These are phyloP conservation scores for Fusarium guadeloupense DNA, from an alignment of 2,329 filamentous ascomycete genomes.

Conservation along the genomic window DNA sequence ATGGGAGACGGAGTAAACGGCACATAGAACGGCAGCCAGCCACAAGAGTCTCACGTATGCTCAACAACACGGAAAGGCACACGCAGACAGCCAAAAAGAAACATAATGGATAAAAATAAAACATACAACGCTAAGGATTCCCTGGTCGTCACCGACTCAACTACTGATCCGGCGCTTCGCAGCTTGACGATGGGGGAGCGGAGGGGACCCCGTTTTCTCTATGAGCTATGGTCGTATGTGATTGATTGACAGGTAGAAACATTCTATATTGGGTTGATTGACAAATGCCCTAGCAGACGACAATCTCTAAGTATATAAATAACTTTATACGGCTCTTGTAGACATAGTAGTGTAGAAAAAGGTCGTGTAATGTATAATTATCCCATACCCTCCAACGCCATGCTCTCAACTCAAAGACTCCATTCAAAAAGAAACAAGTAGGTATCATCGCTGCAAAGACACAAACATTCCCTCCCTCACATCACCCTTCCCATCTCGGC, in stretches of 20 bases:
- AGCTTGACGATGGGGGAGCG: neutral
- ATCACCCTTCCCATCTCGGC: conserved; percentile 49
- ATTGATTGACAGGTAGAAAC: no score
- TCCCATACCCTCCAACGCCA: conserved; percentile 28
- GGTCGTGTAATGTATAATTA: no score
- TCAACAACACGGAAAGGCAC: neutral
- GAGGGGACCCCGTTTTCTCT: neutral
- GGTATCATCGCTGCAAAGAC: conserved; percentile 5
- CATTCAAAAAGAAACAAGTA: neutral
- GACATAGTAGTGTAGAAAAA: conserved; percentile 1
- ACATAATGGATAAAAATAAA: neutral
- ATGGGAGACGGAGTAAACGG: no score
- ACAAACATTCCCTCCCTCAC: neutral
- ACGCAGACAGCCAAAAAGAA: neutral
- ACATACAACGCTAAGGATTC: neutral
- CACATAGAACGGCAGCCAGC: no score
- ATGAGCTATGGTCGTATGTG: no score
- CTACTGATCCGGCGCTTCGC: neutral
- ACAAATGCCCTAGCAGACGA: no score
- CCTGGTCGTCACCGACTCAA: neutral
- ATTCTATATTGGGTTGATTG: no score
- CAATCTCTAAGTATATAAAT: no score
- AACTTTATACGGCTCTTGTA: no score
- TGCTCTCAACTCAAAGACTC: neutral
- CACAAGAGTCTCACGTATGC: neutral